Evolutionary conservation across 345 rosid species (phyloP).

Genomic region (Adansonia digitata): DNA sequence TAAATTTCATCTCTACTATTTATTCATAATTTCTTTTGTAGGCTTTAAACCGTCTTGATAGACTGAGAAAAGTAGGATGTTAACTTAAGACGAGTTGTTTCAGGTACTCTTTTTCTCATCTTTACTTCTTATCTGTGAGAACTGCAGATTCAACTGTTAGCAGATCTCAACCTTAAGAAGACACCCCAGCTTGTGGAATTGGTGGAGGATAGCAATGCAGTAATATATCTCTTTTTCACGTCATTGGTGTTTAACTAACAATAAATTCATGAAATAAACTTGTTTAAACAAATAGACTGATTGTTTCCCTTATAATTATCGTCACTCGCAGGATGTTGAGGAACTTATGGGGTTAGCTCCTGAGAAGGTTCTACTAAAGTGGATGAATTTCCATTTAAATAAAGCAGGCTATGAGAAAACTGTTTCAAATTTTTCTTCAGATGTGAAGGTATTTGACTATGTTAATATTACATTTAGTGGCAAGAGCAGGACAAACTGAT

Average conservation of each 20-base stretch:
- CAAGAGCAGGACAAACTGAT: background rate
- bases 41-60: background rate
- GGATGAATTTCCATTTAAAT: conserved; percentile 93
- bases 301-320: conserved; percentile 1
- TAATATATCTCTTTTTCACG: conserved; percentile 10
- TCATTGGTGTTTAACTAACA: background rate
- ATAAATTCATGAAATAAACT: background rate
- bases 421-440: conserved; percentile 76
- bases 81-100: background rate
- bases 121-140: conserved; percentile 8
- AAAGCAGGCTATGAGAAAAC: conserved; percentile 86
- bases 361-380: conserved; percentile 75
- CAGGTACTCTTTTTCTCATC: background rate
- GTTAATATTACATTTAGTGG: conserved; percentile 3
- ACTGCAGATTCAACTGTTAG: conserved; percentile 76
- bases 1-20: background rate
- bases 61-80: background rate
- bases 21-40: background rate
- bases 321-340: conserved; percentile 65
- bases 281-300: background rate
- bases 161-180: conserved; percentile 89
- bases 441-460: conserved; percentile 55
- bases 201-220: conserved; percentile 76
- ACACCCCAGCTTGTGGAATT: conserved; percentile 93
- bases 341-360: conserved; percentile 87